Conservation (phyloP, 2,329 filamentous ascomycete species). For the Phialocephala sp. region DNA sequence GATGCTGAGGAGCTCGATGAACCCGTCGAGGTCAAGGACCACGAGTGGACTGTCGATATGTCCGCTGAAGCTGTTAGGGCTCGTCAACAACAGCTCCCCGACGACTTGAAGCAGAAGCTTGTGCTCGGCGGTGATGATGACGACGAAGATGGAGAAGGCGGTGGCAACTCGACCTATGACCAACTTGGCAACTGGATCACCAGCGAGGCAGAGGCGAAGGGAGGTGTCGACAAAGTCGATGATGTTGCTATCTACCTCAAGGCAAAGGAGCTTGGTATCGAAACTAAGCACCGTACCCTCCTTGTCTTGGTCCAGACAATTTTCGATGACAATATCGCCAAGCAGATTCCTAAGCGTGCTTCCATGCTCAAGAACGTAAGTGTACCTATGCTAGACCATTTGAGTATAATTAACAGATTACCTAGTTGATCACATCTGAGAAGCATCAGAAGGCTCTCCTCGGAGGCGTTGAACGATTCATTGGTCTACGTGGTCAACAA, state of each 20-base stretch:
- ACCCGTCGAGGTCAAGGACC: constrained; percentile 73
- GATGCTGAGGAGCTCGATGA: constrained; percentile 75
- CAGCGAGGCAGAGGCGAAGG: constrained; percentile 71
- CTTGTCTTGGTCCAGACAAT: constrained; percentile 91
- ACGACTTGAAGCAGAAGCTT: constrained; percentile 91
- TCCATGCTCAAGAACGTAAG: constrained; percentile 85
- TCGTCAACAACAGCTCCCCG: constrained; percentile 90
- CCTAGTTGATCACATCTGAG: constrained; percentile 81
- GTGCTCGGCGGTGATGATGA: constrained; percentile 80
- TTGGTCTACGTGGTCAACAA: constrained; percentile 73
- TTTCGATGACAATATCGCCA: constrained; percentile 87
- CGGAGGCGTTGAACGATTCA: constrained; percentile 91
- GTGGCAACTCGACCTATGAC: constrained; percentile 81
- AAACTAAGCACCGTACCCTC: constrained; percentile 91
- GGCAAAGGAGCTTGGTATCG: constrained; percentile 94
- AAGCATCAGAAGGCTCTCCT: constrained; percentile 95
- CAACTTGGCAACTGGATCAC: constrained; percentile 93
- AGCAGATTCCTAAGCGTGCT: constrained; percentile 85
- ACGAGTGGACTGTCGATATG: constrained; percentile 96
- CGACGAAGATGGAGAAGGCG: constrained; percentile 79
- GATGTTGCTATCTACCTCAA: constrained; percentile 95
- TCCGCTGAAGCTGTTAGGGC: constrained; percentile 94
- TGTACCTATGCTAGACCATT: constrained; percentile 22
- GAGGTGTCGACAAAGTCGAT: constrained; percentile 77
- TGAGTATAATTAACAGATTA: constrained; percentile 28